phyloP scores from a whole-genome alignment of 192 early-diverging fungal genomes.

The Coemansia sp. region DNA sequence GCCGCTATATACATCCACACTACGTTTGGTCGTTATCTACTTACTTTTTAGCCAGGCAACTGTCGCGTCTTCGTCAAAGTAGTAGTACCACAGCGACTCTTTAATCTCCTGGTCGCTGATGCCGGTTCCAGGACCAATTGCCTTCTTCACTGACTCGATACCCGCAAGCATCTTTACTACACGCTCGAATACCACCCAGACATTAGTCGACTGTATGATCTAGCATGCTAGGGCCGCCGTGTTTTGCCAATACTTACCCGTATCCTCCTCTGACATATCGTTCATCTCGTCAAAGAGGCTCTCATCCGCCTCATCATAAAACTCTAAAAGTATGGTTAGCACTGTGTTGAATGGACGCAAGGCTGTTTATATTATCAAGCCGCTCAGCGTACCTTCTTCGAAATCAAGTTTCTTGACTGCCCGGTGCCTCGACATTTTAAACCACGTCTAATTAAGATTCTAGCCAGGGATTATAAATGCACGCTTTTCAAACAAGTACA shows the following conservation, averaged over 20 bases:
- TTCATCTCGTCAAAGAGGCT: conserved; percentile 39
- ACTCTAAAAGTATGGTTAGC: conserved; percentile 21
- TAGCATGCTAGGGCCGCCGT: too few relatives aligned
- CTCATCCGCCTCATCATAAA: conserved; percentile 44
- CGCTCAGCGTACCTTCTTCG: conserved; percentile 34
- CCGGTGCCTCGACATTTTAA: conserved; percentile 50
- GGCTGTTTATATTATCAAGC: not conserved
- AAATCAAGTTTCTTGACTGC: conserved; percentile 47
- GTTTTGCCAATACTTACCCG: conserved; percentile 17
- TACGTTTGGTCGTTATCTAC: conserved; percentile 13
- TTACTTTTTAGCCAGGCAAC: conserved; percentile 70
- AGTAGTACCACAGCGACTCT: conserved; percentile 70
- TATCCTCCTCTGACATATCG: conserved; percentile 51
- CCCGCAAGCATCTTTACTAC: conserved; percentile 57
- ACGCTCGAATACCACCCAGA: not conserved
- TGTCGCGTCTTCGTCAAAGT: conserved; percentile 67
- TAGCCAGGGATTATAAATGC: not conserved
- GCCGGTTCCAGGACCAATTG: conserved; percentile 58
- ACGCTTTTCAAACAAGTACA: not conserved
- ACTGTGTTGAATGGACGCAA: not conserved
- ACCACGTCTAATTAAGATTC: not conserved
- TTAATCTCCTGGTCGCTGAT: conserved; percentile 67
- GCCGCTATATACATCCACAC: not conserved
- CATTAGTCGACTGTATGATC: not conserved
- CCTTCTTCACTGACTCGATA: conserved; percentile 57